Percentiles rank a stretch among this genome's conserved stretches.
Conservation (phyloP, 371 early-diverging fungal genomes). For the Mucor ambiguus region DNA sequence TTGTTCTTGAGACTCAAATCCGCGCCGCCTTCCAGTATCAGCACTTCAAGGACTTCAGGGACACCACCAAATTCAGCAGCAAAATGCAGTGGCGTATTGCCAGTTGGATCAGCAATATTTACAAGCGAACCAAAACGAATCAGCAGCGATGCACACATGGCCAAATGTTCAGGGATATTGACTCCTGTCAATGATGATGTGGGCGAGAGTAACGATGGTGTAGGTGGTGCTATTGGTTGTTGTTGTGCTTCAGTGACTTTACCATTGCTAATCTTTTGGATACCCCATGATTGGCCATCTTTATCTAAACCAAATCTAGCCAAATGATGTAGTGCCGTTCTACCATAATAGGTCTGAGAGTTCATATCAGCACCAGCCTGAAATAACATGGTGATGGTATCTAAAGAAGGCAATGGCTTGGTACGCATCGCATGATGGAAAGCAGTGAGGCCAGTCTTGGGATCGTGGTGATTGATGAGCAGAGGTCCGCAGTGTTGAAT, state of each 20-base stretch:
- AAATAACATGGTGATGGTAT: slow-evolving; percentile 63
- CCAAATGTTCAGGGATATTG: slow-evolving; percentile 43
- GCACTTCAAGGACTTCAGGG: slow-evolving; percentile 54
- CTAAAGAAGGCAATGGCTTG: slow-evolving; percentile 61
- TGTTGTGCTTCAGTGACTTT: slow-evolving; percentile 3
- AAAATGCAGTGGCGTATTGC: slow-evolving; percentile 71
- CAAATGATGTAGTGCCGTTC: slow-evolving; percentile 68
- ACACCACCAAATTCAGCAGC: slow-evolving; percentile 66
- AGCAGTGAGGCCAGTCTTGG: slow-evolving; percentile 65
- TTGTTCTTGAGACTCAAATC: slow-evolving; percentile 53
- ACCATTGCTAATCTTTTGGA: slow-evolving; percentile 38
- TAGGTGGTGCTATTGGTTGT: not conserved
- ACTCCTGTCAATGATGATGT: not conserved
- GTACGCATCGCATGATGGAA: slow-evolving; percentile 68
- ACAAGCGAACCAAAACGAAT: slow-evolving; percentile 62
- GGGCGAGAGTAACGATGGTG: not conserved
- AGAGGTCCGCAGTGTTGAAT: slow-evolving; percentile 23
- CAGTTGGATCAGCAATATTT: slow-evolving; percentile 63
- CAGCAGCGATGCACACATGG: slow-evolving; percentile 53
- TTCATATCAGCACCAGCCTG: slow-evolving; percentile 72
- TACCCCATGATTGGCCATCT: slow-evolving; percentile 47
- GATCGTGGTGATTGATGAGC: slow-evolving; percentile 63
- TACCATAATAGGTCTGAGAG: slow-evolving; percentile 62
- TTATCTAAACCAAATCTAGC: slow-evolving; percentile 56
- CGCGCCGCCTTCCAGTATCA: slow-evolving; percentile 52